Conservation (phyloP, 441 rosid species). For the Adansonia madagascariensis region DNA sequence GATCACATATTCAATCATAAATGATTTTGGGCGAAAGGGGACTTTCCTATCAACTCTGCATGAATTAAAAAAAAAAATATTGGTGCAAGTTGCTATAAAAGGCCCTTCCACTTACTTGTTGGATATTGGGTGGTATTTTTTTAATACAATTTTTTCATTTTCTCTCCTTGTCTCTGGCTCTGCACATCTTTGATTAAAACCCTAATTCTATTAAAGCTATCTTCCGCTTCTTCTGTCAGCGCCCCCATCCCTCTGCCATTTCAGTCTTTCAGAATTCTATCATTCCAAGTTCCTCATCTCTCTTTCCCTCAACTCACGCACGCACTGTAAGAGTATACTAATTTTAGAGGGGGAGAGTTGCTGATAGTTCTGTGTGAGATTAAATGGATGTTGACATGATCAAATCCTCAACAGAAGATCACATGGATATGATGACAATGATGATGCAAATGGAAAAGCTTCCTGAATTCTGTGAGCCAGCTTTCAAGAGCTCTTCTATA, state of each 20-base stretch:
- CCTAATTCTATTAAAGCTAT: conserved; percentile 29
- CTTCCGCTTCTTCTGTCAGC: conserved; percentile 31
- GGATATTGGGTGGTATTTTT: conserved; percentile 38
- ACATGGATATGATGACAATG: conserved; percentile 62
- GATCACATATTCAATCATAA: conserved; percentile 48
- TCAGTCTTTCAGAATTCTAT: conserved; percentile 17
- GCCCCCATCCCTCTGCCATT: conserved; percentile 47
- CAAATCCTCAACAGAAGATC: conserved; percentile 52
- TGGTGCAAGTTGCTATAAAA: conserved; percentile 67
- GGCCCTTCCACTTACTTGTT: conserved; percentile 37
- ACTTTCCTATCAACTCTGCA: conserved; percentile 28
- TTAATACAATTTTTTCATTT: conserved; percentile 16
- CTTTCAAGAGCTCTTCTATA: conserved; percentile 31
- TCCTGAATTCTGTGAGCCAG: conserved; percentile 52
- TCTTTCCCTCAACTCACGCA: conserved; percentile 10
- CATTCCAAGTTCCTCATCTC: conserved; percentile 27
- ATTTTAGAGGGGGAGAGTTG: not conserved
- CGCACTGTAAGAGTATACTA: not conserved
- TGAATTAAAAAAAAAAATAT: conserved; percentile 32
- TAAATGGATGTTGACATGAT: conserved; percentile 60
- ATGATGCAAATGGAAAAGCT: conserved; percentile 81
- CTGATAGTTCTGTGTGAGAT: not conserved
- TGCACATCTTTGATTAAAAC: conserved; percentile 36
- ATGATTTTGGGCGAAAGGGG: conserved; percentile 24
- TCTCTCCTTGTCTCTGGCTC: conserved; percentile 37